Evolutionary conservation across 1,139 yeast genomes (phyloP).

Genomic region (Kodamaea derodonti): DNA sequence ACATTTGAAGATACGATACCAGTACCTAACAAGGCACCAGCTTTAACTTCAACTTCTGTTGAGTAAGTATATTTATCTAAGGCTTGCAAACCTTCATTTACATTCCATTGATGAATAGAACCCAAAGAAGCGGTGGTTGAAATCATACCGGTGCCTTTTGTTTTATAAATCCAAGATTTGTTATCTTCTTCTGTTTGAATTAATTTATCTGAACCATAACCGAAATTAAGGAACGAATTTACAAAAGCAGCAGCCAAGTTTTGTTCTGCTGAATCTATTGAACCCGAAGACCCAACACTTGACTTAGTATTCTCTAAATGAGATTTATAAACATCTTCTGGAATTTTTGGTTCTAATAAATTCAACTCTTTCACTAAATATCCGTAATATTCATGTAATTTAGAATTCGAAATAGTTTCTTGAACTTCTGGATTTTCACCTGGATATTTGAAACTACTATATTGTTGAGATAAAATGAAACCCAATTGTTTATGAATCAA

Average conservation of each 20-base stretch:
- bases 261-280: conserved; percentile 92
- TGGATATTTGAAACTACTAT: conserved; percentile 65
- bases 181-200: conserved; percentile 71
- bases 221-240: conserved; percentile 86
- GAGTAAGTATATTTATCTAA: conserved; percentile 88
- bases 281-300: conserved; percentile 55
- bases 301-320: conserved; percentile 72
- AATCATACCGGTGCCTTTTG: conserved; percentile 90
- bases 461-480: conserved; percentile 83
- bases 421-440: conserved; percentile 74
- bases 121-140: conserved; percentile 94
- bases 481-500: conserved; percentile 87
- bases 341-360: conserved; percentile 83
- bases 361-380: conserved; percentile 86
- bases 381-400: conserved; percentile 72
- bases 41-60: conserved; percentile 81
- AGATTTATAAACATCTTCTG: conserved; percentile 91
- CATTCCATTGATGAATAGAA: conserved; percentile 87
- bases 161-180: conserved; percentile 83
- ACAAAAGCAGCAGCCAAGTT: conserved; percentile 95
- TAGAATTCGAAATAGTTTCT: conserved; percentile 78
- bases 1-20: conserved; percentile 94
- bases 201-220: conserved; percentile 83
- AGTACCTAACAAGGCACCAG: conserved; percentile 95
- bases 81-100: conserved; percentile 81